Base-by-base conservation (phyloP, 2,329 filamentous ascomycete genomes). In the Aureobasidium melanogenum region DNA sequence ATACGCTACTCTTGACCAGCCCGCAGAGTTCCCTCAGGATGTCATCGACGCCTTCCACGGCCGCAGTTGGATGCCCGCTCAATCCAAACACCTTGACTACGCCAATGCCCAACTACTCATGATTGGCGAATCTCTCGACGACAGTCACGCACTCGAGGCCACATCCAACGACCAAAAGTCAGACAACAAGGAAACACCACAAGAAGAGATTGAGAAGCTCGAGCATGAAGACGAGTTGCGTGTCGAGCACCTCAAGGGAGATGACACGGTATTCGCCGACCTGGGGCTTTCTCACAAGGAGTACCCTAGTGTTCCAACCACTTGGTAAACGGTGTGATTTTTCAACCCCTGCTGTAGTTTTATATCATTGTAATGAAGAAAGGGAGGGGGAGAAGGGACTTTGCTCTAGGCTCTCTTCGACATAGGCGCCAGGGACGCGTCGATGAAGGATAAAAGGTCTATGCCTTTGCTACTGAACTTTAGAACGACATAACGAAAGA, bases 21-120 rank as follows among this genome's bases (percentile, higher is more conserved):
- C 76, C 0, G 84, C 91, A 0, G 82, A 88, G 3, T 96, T 87
- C 72, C 84, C 89, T 0, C 78, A 89, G 64, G 81, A 88, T 80
- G 77, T 94, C 24, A 78, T 85, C 32, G 81, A 90, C 2, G 87
- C 89, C 63, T 96, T 96, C 68, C 77, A 81, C 17, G 80, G 82
- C 7, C 79, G 88, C 2, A 84, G 88, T 47, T 96, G 91, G 91
- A 80, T 85, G 61, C 84, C 89, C 0, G 79, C 89, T 0, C 79
- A 86, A 65, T 88, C 91, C 0, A 83, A 88, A 62, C 85, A 91
- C 66, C 78, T 96, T 3, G 82, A 93, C 67, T 90, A 89, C 69
- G 80, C 80, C 36, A 88, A 89, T 65, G 83, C 88, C 0, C 89
- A 96, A 69, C 81, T 96, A 59, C 75, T 96, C 10, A 79, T 96